These are phyloP conservation scores for Jatropha multifida DNA, from an alignment of 441 rosid species.

Conservation along the genomic window DNA sequence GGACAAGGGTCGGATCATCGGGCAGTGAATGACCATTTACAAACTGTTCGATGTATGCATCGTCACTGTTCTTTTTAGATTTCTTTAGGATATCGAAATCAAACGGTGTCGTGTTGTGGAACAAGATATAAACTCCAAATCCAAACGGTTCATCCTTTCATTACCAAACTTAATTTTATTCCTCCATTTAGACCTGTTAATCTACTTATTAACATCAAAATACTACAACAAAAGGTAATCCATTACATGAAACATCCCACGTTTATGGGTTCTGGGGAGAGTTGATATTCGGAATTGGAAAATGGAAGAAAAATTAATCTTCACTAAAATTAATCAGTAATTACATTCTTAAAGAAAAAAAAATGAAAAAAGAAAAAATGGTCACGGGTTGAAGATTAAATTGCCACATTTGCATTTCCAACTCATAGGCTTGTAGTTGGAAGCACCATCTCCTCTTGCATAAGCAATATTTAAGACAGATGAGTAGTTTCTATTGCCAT, in stretches of 20 bases:
- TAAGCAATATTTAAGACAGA: constrained; percentile 11
- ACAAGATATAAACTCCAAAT: not conserved
- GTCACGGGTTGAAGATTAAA: constrained; percentile 35
- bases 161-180: too few relatives aligned
- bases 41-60: too few relatives aligned
- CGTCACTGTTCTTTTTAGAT: not conserved
- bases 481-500: constrained; percentile 12
- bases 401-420: constrained; percentile 41
- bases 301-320: not conserved
- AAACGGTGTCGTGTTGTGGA: not conserved
- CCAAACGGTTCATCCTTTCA: too few relatives aligned
- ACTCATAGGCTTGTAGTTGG: constrained; percentile 38
- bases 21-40: not conserved
- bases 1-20: constrained; percentile 5
- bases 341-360: not conserved
- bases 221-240: too few relatives aligned
- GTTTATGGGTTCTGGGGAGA: not conserved
- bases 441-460: constrained; percentile 32
- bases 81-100: not conserved
- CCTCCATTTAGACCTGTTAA: too few relatives aligned
- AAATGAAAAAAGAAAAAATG: too few relatives aligned
- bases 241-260: too few relatives aligned
- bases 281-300: too few relatives aligned
- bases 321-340: not conserved
- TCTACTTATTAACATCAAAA: too few relatives aligned